Base-by-base conservation (phyloP, 2,329 filamentous ascomycete genomes). In the Annulohypoxylon truncatum region DNA sequence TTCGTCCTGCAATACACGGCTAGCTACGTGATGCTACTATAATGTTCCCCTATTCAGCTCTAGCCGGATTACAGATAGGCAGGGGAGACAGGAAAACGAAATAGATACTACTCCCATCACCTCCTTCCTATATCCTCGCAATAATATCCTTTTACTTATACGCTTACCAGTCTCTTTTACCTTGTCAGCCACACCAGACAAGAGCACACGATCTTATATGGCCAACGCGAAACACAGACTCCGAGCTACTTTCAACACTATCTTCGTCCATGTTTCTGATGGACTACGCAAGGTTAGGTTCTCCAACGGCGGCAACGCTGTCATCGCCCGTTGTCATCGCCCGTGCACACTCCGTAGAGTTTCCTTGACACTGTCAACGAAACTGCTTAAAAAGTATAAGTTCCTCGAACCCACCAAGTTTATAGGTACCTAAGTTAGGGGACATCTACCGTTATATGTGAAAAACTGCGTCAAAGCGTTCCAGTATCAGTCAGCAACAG, bases 301-400 rank as follows among this genome's bases (percentile, higher is more conserved):
- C 33, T 9, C 18, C 15, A 59, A 18, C 38, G 28, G 35, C 20
- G 46, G 29, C n/a, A 60, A 56, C 35, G 46, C 54, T 64, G 26
- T 28, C 26, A 12, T 29, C 3, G 26, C 26, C 26, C 22, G 24
- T 57, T 64, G 26, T 28, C 26, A 12, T 29, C 3, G 26, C 26
- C 26, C 22, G 24, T 50, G 42, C 24, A 29, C 50, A 26, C 18
- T 13, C 26, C 35, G 10, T 61, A 59, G 26, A 51, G 29, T 65
- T 59, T 24, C 6, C 26, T 28, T 26, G 8, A 40, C 53, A 40
- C 53, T 4, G 24, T 47, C 29, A 13, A 56, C 38, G 56, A 57
- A 33, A 58, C 51, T 29, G 47, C 40, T 48, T 28, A 24, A 65
- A 61, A 52, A 15, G 56, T 61, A 57, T 56, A 46, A 52, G 51